phyloP scores from a whole-genome alignment of 345 rosid species.

The Eucalyptus microcorys region DNA sequence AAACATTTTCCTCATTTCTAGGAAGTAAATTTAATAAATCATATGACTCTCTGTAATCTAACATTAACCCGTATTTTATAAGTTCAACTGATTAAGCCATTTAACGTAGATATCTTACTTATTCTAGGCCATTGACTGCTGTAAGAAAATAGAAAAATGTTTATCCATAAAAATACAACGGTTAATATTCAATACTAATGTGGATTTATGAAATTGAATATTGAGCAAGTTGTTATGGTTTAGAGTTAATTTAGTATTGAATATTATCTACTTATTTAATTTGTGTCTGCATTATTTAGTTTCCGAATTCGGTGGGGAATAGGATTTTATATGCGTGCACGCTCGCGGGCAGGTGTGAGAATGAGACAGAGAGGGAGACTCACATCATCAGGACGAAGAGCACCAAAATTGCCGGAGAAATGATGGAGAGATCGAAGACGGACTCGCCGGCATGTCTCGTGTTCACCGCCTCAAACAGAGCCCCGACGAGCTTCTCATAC shows the following conservation, averaged over 20 bases:
- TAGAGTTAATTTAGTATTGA: neutral
- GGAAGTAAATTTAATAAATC: neutral
- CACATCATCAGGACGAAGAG: slow-evolving; percentile 56
- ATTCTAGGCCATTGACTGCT: neutral
- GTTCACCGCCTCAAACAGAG: slow-evolving; percentile 30
- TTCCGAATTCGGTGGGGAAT: neutral
- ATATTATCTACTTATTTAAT: neutral
- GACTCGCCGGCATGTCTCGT: slow-evolving; percentile 53
- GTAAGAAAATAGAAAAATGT: neutral
- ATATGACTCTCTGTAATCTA: neutral
- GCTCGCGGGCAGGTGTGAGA: neutral
- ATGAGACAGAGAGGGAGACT: slow-evolving; percentile 4
- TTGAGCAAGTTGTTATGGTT: neutral
- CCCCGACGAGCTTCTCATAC: slow-evolving; percentile 29
- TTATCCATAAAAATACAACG: neutral
- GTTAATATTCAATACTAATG: neutral
- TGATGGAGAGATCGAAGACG: slow-evolving; percentile 30
- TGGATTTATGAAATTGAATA: neutral
- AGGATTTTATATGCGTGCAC: neutral
- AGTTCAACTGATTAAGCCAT: neutral
- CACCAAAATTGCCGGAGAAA: slow-evolving; percentile 44
- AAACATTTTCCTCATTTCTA: neutral
- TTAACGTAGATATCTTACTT: neutral
- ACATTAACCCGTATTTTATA: neutral
- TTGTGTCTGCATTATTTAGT: neutral